These are phyloP conservation scores for Nicotiana rustica DNA, from an alignment of 305 asterid species.

Conservation along the genomic window DNA sequence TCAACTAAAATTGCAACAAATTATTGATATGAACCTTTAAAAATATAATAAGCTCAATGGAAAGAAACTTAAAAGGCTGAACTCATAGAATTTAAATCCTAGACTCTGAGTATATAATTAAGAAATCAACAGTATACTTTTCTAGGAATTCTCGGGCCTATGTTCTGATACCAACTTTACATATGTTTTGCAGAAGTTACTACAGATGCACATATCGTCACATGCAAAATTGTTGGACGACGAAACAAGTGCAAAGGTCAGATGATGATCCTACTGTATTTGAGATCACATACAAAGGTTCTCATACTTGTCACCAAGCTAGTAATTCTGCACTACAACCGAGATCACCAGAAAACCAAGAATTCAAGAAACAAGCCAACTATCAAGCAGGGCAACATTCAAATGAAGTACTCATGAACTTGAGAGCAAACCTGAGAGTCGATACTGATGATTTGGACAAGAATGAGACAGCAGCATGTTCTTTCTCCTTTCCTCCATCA, in stretches of 20 bases:
- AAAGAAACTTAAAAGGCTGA: no score
- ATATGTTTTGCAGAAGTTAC: slow-evolving; percentile 58
- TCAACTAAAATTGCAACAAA: no score
- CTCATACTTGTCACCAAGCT: slow-evolving; percentile 56
- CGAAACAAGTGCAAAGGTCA: slow-evolving; percentile 75
- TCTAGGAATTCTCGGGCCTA: neutral
- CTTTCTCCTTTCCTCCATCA: slow-evolving; percentile 27
- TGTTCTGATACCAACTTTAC: neutral
- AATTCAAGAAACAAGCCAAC: neutral
- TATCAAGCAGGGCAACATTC: neutral
- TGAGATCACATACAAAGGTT: slow-evolving; percentile 67
- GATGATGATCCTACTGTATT: slow-evolving; percentile 67
- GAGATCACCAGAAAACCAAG: slow-evolving; percentile 27
- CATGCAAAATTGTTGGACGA: slow-evolving; percentile 63
- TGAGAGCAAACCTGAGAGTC: slow-evolving; percentile 35
- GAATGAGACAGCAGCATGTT: slow-evolving; percentile 5
- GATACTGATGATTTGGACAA: slow-evolving; percentile 27
- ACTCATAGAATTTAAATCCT: no score
- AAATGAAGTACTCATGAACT: slow-evolving; percentile 27
- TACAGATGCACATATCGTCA: slow-evolving; percentile 66
- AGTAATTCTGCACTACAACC: slow-evolving; percentile 25
- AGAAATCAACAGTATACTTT: neutral
- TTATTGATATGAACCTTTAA: no score
- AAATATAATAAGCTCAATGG: no score
- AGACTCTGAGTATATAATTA: no score